Percentiles rank a stretch among this genome's conserved stretches.
phyloP scores from a whole-genome alignment of 2,329 filamentous ascomycete genomes.

The Alternaria novae-zelandiae region DNA sequence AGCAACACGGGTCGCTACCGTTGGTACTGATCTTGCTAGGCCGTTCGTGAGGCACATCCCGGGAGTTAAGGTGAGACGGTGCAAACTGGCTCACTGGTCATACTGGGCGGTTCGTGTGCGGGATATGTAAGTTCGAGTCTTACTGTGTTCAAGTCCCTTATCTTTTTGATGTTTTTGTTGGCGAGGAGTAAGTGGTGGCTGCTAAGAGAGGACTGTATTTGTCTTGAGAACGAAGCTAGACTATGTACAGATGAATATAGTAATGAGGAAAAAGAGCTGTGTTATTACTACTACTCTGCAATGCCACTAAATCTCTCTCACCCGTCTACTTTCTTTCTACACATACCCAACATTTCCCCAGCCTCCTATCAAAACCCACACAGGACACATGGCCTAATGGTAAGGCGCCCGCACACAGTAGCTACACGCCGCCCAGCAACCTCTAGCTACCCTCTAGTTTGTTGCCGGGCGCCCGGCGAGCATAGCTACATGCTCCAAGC shows the following conservation, averaged over 20 bases:
- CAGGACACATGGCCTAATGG: not conserved
- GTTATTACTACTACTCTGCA: too few relatives aligned
- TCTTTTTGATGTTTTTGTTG: not conserved
- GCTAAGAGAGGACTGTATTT: rapidly evolving
- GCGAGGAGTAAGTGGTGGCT: rapidly evolving
- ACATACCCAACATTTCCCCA: not conserved
- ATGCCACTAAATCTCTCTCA: not conserved
- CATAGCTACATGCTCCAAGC: too few relatives aligned
- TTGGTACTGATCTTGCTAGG: not conserved
- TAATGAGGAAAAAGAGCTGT: rapidly evolving
- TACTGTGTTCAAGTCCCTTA: not conserved
- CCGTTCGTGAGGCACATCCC: not conserved
- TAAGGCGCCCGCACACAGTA: not conserved
- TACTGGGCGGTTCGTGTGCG: not conserved
- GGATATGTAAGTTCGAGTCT: not conserved
- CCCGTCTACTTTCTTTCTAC: not conserved
- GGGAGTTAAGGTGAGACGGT: not conserved
- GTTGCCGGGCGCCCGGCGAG: too few relatives aligned
- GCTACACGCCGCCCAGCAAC: not conserved
- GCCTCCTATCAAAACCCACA: not conserved
- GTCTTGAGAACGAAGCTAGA: not conserved
- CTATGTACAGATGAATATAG: rapidly evolving
- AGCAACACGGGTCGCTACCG: not conserved
- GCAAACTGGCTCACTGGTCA: not conserved
- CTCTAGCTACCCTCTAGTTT: too few relatives aligned